Base-by-base conservation (phyloP, 768 basidiomycete species). In the Dendrothele bispora region DNA sequence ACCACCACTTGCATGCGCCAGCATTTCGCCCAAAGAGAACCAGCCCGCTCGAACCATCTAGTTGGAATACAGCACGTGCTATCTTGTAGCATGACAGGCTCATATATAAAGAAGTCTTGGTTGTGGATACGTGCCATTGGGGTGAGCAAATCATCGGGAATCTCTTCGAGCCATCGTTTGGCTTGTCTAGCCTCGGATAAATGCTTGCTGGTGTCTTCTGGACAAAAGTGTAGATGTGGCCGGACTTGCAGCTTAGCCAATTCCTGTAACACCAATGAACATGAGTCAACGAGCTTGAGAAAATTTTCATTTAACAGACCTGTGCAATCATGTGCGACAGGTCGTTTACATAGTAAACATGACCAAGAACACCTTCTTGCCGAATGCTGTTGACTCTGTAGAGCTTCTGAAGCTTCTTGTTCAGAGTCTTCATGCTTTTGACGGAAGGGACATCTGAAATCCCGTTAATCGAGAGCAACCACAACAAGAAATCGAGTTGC, bases 231-330 rank as follows among this genome's bases (percentile, higher is more conserved):
- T 0, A 72, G 51, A 37, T 68, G 55, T 0, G 52, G 51, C 1
- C 63, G 57, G 11, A 73, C 62, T n/a, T 35, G 22, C 0, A 69
- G 69, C 43, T 72, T 72, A 2, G 63, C 55, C 59, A 69, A 65
- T 57, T 71, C 71, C 68, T 70, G 36, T 21, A 40, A n/a, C 3
- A 20, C 15, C 32, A 28, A 7, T 28, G 29, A 18, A 46, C 24
- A 36, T 39, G 34, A n/a, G n/a, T n/a, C n/a, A n/a, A n/a, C n/a
- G n/a, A n/a, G n/a, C n/a, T n/a, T n/a, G n/a, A n/a, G 25, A 46
- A n/a, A 34, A 25, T 12, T 7, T 22, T 34, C 29, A 7, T 27
- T 15, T 18, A 35, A 34, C 39, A 12, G 15, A 64, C 66, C 57
- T 66, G 69, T 1, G 61, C 55, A 26, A 69, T 58, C 18, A 71